Evolutionary conservation across 2,329 filamentous ascomycete genomes (phyloP), one percentile per base, ranked within the genome.

Genomic region (Epichloe coenophiala): DNA sequence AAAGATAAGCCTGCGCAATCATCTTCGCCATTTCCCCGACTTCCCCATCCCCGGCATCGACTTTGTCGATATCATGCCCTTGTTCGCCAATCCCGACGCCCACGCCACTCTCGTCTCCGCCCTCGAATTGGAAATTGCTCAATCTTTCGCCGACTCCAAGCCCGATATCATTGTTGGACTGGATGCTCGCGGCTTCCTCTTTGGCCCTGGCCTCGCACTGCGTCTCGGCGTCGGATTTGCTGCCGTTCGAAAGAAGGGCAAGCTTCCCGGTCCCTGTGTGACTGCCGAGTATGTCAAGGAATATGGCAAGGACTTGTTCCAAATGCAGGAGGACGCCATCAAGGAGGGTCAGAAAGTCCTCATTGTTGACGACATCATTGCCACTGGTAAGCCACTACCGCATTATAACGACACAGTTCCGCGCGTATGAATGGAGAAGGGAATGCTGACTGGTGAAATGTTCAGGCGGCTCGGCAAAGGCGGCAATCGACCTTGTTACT

Each of bases 331-430:
- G 58, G 89, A 86, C 68, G 84, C 84, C 43, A 83, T 98, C 62
- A 83, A 86, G 71, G 76, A 80, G 48, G 90, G 90, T 37, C 88
- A 95, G 72, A 90, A 84, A 68, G 91, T 95, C 52, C 73, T 98
- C 55, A 78, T 98, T 57, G 89, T 98, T 35, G 93, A 98, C 68
- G 93, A 98, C 67, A 95, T 98, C 64, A 97, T 98, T 72, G 93
- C 93, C 51, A 98, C 93, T 57, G 91, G 91, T 95, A 75, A 68
- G 84, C 71, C 47, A 40, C 27, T 33, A 17, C 17, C 2, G n/a
- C 12, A 42, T 12, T 5, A 12, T 6, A 21, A 12, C 2, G 7
- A 12, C 21, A 6, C 11, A 15, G 5, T 41, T 27, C 4, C 9
- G 17, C 19, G 0, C 7, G 15, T 17, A 21, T 38, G n/a, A 11